Evolutionary conservation across 805 yeast genomes (phyloP).

Genomic region (Myxozyma kluyveri): DNA sequence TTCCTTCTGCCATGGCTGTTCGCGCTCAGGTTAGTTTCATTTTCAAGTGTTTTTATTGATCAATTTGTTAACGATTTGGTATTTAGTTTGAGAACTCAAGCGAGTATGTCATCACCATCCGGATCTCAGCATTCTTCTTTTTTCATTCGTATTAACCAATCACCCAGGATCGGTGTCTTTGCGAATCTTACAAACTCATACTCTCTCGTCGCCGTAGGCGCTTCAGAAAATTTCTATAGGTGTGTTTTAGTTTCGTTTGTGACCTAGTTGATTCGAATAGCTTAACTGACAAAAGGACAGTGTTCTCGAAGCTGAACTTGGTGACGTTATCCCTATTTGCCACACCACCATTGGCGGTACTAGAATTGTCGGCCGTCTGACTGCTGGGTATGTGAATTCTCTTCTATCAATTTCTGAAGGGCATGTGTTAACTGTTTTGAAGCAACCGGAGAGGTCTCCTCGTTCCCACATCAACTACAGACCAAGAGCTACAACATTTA

Average conservation of each 20-base stretch:
- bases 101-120: conserved; percentile 48
- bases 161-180: conserved; percentile 73
- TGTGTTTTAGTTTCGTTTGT: conserved; percentile 41
- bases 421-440: not conserved
- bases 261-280: not conserved
- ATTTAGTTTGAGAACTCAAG: conserved; percentile 71
- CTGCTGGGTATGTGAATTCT: conserved; percentile 50
- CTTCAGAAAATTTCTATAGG: conserved; percentile 67
- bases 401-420: not conserved
- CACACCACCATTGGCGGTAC: conserved; percentile 98
- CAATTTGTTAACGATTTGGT: conserved; percentile 12
- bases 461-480: conserved; percentile 97
- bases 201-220: conserved; percentile 95
- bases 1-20: conserved; percentile 37
- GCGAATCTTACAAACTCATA: conserved; percentile 94
- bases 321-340: conserved; percentile 93
- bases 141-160: not conserved
- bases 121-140: not conserved
- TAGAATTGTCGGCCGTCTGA: conserved; percentile 95
- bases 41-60: not conserved
- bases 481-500: conserved; percentile 95
- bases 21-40: conserved; percentile 37
- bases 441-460: conserved; percentile 96
- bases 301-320: conserved; percentile 95
- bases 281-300: conserved; percentile 42